Evolutionary conservation across 345 rosid species (phyloP), one percentile per base, ranked within the genome.

Genomic region (Camelina sativa): DNA sequence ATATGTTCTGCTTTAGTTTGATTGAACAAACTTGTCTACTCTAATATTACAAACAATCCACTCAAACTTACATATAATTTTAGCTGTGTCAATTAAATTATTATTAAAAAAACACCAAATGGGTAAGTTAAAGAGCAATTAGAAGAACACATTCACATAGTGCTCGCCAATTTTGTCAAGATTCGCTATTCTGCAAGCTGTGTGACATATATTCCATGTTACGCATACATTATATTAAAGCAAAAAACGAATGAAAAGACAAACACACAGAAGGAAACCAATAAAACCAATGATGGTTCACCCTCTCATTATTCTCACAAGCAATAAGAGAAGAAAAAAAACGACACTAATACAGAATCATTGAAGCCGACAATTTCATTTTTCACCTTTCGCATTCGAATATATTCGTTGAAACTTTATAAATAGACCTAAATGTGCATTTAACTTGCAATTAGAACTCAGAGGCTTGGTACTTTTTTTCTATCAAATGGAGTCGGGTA

Each of bases 161-260:
- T 59, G 55, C 54, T 67, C 54, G 67, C 35, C 34, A 40, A 11
- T 38, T 40, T 35, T 1, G 1, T 11, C 37, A 59, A 67, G 43
- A 75, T 58, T 75, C 67, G 67, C 17, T 50, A 67, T n/a, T 51
- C 30, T 67, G 79, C 74, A 75, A 75, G 74, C 79, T 75, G 79
- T 75, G 79, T 67, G 8, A 51, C 41, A 52, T 25, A 52, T 61
- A 75, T 68, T 75, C 79, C 13, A 69, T 23, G 25, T 28, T 35
- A 28, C 64, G 30, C 61, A 60, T 67, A 57, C 15, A 72, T n/a
- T n/a, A 34, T 59, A 72, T 22, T 1, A 11, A 34, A 35, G 34
- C 3, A 8, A 25, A 16, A 63, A 64, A 43, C 40, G 47, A 37
- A 20, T n/a, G 22, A 67, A 58, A 61, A 41, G 58, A 60, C 69